phyloP scores from a whole-genome alignment of 1,284 basidiomycete genomes.

The Cryptococcus sp. region DNA sequence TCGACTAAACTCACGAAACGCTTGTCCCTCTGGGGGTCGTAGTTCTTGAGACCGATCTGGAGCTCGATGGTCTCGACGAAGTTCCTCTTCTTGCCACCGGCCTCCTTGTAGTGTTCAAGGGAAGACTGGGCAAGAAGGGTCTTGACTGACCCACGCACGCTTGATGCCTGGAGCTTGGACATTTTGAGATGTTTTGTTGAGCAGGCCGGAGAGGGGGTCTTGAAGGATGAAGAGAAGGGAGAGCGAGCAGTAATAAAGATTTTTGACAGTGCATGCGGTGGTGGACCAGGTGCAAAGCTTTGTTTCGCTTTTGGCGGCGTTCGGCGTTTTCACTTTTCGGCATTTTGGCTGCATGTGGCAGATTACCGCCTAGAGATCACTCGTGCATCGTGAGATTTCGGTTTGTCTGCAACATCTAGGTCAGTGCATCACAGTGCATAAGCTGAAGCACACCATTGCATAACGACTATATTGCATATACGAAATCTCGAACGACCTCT shows the following conservation, averaged over 20 bases:
- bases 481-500: background rate
- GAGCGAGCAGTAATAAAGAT: slow-evolving; percentile 1
- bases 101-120: slow-evolving; percentile 50
- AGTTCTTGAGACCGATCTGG: slow-evolving; percentile 97
- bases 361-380: slow-evolving; percentile 1
- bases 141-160: slow-evolving; percentile 95
- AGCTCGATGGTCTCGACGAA: slow-evolving; percentile 88
- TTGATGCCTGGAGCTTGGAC: slow-evolving; percentile 90
- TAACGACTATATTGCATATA: background rate
- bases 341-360: slow-evolving; percentile 15
- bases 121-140: slow-evolving; percentile 72
- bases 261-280: too few species aligned
- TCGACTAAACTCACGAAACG: slow-evolving; percentile 44
- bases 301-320: too few species aligned
- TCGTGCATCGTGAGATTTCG: slow-evolving; percentile 9
- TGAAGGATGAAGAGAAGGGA: slow-evolving; percentile 26
- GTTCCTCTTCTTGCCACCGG: slow-evolving; percentile 61
- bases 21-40: slow-evolving; percentile 71
- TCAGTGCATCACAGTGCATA: background rate
- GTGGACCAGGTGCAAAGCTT: too few species aligned
- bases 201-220: slow-evolving; percentile 25
- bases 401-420: background rate
- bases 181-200: slow-evolving; percentile 20
- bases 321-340: background rate
- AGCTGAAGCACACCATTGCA: background rate